Percentiles rank a stretch among this genome's conserved stretches.
Conservation (phyloP, 2,329 filamentous ascomycete genomes). For the Aspergillus jensenii region DNA sequence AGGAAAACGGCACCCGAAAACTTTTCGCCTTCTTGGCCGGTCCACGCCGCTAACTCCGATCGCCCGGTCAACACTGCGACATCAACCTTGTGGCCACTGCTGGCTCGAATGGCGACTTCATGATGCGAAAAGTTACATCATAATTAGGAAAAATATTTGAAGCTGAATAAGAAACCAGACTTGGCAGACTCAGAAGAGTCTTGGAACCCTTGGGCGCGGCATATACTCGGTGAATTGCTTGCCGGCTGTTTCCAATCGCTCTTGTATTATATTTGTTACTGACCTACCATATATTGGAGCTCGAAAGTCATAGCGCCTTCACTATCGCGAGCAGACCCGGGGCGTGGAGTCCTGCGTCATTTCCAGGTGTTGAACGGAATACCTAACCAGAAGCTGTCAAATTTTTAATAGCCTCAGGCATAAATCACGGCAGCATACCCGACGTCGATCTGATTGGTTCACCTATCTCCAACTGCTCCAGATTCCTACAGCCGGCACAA, state of each 20-base stretch:
- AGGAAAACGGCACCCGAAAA: constrained; percentile 30
- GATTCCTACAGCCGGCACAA: too few species aligned
- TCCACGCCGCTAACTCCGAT: constrained; percentile 21
- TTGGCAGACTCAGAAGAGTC: not conserved
- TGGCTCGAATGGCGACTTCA: not conserved
- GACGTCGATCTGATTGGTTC: not conserved
- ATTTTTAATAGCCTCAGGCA: constrained; percentile 1
- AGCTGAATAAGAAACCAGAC: not conserved
- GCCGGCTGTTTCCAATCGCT: not conserved
- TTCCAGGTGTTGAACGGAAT: not conserved
- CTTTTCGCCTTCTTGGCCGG: constrained; percentile 26
- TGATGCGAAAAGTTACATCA: constrained; percentile 1
- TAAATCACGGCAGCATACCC: not conserved
- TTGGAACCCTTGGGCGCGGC: not conserved
- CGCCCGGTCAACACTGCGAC: constrained; percentile 16
- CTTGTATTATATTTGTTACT: not conserved
- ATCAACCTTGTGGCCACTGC: not conserved
- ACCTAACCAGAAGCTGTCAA: too few species aligned
- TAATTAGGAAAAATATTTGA: not conserved
- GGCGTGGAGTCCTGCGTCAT: not conserved
- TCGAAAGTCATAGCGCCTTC: not conserved
- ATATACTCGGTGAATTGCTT: not conserved
- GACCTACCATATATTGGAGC: not conserved
- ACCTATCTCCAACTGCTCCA: not conserved
- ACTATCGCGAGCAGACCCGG: not conserved